Percentiles rank a stretch among this genome's conserved stretches.
Evolutionary conservation across 192 early-diverging fungal species (phyloP).

Genomic region (Paraglomus occultum): DNA sequence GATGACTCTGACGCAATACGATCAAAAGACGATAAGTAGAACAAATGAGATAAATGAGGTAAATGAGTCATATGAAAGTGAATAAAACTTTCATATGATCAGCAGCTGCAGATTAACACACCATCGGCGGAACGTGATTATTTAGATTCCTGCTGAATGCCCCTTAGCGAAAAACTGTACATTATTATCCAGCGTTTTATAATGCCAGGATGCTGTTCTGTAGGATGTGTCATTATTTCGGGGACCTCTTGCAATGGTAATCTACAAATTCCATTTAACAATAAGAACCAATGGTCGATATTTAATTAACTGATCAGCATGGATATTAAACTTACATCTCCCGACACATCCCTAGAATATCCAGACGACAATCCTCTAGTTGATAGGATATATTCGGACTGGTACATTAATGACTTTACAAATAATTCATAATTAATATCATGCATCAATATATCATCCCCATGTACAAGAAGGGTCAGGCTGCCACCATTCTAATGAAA

Average conservation of each 20-base stretch:
- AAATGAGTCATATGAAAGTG: too few species aligned
- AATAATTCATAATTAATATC: conserved; percentile 10
- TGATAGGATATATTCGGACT: conserved; percentile 48
- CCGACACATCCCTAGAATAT: conserved; percentile 55
- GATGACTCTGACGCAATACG: too few species aligned
- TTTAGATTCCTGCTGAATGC: conserved; percentile 53
- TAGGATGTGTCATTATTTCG: conserved; percentile 40
- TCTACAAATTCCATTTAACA: conserved; percentile 17
- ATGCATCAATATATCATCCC: too few species aligned
- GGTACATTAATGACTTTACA: conserved; percentile 42
- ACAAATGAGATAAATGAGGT: too few species aligned
- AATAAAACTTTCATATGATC: too few species aligned
- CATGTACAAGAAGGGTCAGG: background rate
- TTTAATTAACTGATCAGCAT: background rate
- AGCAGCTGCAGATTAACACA: too few species aligned
- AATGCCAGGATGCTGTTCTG: conserved; percentile 50
- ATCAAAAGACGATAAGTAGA: too few species aligned
- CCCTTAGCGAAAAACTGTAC: conserved; percentile 60
- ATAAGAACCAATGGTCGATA: background rate
- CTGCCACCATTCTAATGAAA: background rate
- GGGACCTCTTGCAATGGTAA: conserved; percentile 53
- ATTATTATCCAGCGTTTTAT: conserved; percentile 59
- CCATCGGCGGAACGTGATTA: background rate
- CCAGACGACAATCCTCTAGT: conserved; percentile 51
- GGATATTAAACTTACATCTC: conserved; percentile 38